Conservation (phyloP, 441 rosid species). For the Melastoma candidum region DNA sequence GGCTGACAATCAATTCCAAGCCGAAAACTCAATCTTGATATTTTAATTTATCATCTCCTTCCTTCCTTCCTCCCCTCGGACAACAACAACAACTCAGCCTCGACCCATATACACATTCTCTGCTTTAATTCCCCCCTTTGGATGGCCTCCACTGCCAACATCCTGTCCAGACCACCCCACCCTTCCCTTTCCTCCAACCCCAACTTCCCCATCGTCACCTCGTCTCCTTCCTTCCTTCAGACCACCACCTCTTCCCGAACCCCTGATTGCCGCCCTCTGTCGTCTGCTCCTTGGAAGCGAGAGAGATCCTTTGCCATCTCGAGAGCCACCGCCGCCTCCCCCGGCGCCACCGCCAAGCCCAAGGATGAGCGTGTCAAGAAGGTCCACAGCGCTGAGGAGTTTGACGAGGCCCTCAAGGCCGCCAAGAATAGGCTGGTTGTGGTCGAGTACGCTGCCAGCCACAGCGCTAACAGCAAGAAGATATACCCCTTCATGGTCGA, state of each 20-base stretch:
- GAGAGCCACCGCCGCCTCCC: constrained; percentile 40
- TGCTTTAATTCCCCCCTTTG: no score
- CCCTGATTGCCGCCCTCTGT: neutral
- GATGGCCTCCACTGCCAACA: no score
- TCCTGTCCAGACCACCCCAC: no score
- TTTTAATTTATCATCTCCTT: constrained; percentile 24
- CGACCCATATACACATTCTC: no score
- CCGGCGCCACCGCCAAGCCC: constrained; percentile 12
- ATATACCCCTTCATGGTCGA: constrained; percentile 89
- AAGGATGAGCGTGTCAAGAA: constrained; percentile 45
- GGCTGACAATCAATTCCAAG: constrained; percentile 13
- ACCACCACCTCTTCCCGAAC: constrained; percentile 9
- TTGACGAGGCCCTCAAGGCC: constrained; percentile 50
- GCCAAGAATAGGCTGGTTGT: constrained; percentile 70
- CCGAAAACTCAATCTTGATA: constrained; percentile 20
- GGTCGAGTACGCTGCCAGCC: constrained; percentile 57
- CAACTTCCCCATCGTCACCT: constrained; percentile 9
- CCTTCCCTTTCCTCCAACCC: constrained; percentile 13
- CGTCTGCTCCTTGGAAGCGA: neutral
- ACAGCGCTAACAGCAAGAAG: constrained; percentile 36
- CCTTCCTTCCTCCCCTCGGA: neutral
- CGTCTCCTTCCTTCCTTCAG: constrained; percentile 10
- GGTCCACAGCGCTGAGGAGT: constrained; percentile 62
- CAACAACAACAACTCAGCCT: neutral
- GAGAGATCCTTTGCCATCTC: constrained; percentile 2